These are phyloP conservation scores for Phytophthora hibernalis DNA, from an alignment of 352 stramenopile genomes.

Conservation along the genomic window DNA sequence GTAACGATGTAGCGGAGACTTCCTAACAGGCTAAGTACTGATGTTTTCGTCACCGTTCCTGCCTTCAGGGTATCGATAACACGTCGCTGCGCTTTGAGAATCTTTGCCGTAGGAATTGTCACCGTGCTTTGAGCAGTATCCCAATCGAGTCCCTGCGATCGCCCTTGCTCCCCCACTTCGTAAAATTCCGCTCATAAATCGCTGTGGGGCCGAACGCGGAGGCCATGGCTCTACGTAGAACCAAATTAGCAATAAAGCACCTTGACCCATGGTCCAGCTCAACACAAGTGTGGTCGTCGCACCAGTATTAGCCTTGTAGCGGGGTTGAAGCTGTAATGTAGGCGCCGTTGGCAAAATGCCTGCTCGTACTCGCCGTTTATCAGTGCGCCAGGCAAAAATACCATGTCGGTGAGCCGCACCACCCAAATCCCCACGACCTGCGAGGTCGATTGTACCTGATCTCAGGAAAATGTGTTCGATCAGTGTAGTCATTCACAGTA, in stretches of 20 bases:
- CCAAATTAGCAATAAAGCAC: not conserved
- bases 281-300: not conserved
- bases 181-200: slow-evolving; percentile 1
- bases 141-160: not conserved
- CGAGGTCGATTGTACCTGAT: slow-evolving; percentile 12
- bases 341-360: not conserved
- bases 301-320: not conserved
- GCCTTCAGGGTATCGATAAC: not conserved
- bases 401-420: too few relatives aligned
- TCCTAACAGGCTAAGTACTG: not conserved
- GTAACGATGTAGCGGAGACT: not conserved
- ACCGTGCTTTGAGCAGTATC: not conserved
- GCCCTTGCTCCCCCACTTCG: not conserved
- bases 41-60: not conserved
- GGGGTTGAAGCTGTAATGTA: not conserved
- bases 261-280: not conserved
- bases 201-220: not conserved
- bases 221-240: not conserved
- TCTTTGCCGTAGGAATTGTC: not conserved
- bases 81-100: not conserved
- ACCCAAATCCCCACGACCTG: too few relatives aligned
- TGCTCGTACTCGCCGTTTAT: not conserved
- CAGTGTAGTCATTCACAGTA: slow-evolving; percentile 18
- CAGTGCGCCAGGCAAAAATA: not conserved
- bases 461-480: not conserved